Base-by-base conservation (phyloP, 1,284 basidiomycete genomes). In the Albatrellus sp. region DNA sequence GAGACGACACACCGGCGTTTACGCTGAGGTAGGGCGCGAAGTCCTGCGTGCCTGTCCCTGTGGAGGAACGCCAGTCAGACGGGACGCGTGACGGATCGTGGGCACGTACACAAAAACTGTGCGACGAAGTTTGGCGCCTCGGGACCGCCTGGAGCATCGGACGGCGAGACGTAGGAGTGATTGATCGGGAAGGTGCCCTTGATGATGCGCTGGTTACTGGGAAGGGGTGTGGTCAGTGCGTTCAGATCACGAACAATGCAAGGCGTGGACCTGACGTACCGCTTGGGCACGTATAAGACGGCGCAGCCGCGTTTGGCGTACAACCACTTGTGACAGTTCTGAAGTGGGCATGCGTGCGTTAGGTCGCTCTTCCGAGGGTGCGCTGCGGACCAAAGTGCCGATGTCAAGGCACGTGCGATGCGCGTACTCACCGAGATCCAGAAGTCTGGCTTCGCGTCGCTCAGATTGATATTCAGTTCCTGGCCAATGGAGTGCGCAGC, bases 251-350 rank as follows among this genome's bases (percentile, higher is more conserved):
- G 37, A 17, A 37, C 17, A 20, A 7, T 20, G 43, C 12, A 8
- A n/a, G 16, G 7, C 17, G 8, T 2, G 5, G 24, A 12, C 20
- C 32, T 14, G 14, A 52, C 67, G 40, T 47, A 85, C 87, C 84
- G 67, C 52, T 72, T 70, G 0, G 90, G 81, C 2, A 87, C 80
- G 59, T 92, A 93, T 20, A 93, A 63, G 11, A 85, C 64, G 0
- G 87, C 82, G 44, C 73, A 77, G 7, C 75, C 70, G 6, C 89
- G 72, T 57, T 89, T 87, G 5, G 77, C 73, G 51, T 66, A 77
- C 2, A 91, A 62, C 89, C 90, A 91, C 59, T 91, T 92, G 64
- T 90, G 85, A 52, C 79, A 82, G 56, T 89, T 90, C 74, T 80
- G 40, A n/a, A 13, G 39, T 8, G 17, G 32, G 2, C 3, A 29